Evolutionary conservation across 2,329 filamentous ascomycete species (phyloP).

Genomic region (Ambrosiella cleistominuta): DNA sequence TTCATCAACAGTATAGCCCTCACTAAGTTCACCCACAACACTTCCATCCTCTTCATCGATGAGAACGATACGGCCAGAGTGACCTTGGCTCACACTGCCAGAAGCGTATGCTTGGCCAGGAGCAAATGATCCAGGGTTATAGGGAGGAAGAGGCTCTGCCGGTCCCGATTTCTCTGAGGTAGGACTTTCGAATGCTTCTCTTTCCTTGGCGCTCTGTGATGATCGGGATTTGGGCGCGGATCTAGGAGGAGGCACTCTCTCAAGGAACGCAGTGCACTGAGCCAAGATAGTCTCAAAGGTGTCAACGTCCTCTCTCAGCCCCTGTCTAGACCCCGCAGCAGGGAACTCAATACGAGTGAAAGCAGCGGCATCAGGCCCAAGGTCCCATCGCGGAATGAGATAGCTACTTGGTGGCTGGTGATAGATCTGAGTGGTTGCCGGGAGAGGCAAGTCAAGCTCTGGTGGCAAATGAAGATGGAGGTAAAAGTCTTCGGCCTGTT

Average conservation of each 20-base stretch:
- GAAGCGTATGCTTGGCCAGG: slow-evolving; percentile 63
- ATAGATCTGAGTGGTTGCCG: slow-evolving; percentile 93
- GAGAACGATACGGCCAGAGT: slow-evolving; percentile 65
- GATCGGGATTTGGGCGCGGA: slow-evolving; percentile 18
- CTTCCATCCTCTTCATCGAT: slow-evolving; percentile 93
- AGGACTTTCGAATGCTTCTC: slow-evolving; percentile 17
- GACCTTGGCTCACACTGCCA: slow-evolving; percentile 36
- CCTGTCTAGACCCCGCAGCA: slow-evolving; percentile 47
- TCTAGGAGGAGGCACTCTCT: slow-evolving; percentile 47
- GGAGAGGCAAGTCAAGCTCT: slow-evolving; percentile 81
- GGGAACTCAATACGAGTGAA: slow-evolving; percentile 93
- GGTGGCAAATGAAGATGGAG: slow-evolving; percentile 87
- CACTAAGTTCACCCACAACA: slow-evolving; percentile 77
- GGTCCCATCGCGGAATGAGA: slow-evolving; percentile 85
- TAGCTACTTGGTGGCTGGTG: slow-evolving; percentile 88
- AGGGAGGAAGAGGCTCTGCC: slow-evolving; percentile 36
- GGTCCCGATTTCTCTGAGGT: not conserved
- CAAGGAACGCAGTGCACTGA: slow-evolving; percentile 92
- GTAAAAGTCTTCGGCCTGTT: slow-evolving; percentile 81
- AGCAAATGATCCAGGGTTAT: slow-evolving; percentile 67
- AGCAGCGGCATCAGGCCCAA: slow-evolving; percentile 71
- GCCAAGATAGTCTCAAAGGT: slow-evolving; percentile 95
- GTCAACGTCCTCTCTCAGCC: slow-evolving; percentile 79
- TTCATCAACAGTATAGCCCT: slow-evolving; percentile 68
- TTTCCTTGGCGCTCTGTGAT: slow-evolving; percentile 23